Evolutionary conservation across 108 stramenopile species (phyloP), one percentile per base, ranked within the genome.

Genomic region (Chaetoceros tenuissimus): DNA sequence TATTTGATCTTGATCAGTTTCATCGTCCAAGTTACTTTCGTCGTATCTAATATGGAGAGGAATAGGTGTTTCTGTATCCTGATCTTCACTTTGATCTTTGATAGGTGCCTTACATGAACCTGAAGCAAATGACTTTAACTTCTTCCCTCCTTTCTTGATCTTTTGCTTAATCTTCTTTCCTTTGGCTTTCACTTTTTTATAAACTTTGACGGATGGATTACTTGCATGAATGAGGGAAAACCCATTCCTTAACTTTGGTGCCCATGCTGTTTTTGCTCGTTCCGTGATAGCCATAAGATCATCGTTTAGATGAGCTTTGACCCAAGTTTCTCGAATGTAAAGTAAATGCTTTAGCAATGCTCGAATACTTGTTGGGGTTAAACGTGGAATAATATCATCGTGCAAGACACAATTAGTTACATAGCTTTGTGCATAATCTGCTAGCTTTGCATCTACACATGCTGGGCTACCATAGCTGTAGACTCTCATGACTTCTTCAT

Each of bases 371-470:
- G 80, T 86, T 7, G 94, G 91, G 27, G 94, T 97, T 55, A 97
- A 68, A 0, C 95, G 86, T 0, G 95, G 94, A 28, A 97, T 79
- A 34, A 94, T 88, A 67, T 97, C 96, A 66, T 97, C 96, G 51
- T 95, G 95, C 18, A 93, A 67, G 18, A 97, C 77, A 18, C 84
- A 85, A 49, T 80, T 84, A n/a, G 85, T 89, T 24, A 85, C 87
- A 55, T 82, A 87, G 13, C 64, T 57, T 50, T 75, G 60, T 0
- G 80, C 75, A 40, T 70, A 78, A 19, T 81, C 83, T 23, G 96
- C 84, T 18, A 97, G 67, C 43, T 58, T 76, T 24, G 80, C 78
- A 67, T 94, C 92, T 13, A 87, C 81, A 69, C 96, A 96, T 21
- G 96, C 87, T 19, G 96, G 94, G 5, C 93, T 78, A 5, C 89